These are phyloP conservation scores for Exophiala sideris DNA, from an alignment of 2,329 filamentous ascomycete species.

Conservation along the genomic window DNA sequence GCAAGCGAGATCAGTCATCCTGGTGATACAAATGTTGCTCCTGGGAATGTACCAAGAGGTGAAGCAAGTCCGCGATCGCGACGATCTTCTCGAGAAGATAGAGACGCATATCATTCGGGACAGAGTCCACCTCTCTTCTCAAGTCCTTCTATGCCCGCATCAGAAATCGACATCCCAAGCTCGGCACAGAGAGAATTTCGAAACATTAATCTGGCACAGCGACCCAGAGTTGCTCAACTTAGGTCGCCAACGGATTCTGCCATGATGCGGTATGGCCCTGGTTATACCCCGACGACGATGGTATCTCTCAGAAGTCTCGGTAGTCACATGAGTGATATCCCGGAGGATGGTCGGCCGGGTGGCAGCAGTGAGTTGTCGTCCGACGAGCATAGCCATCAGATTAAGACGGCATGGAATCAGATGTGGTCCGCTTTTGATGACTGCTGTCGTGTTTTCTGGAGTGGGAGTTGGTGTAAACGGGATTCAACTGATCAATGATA, in stretches of 20 bases:
- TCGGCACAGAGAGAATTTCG: not conserved
- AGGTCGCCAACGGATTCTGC: not conserved
- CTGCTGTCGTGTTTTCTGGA: conserved; percentile 7
- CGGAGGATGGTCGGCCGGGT: conserved; percentile 1
- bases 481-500: not conserved
- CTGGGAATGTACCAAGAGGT: too few relatives aligned
- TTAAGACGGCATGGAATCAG: not conserved
- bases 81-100: too few relatives aligned
- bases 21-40: not conserved
- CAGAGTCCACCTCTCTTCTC: not conserved
- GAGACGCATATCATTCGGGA: too few relatives aligned
- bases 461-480: not conserved
- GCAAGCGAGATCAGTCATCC: not conserved
- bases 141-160: not conserved
- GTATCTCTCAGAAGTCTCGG: conserved; percentile 2
- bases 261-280: not conserved
- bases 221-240: not conserved
- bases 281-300: conserved; percentile 1
- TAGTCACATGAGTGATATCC: not conserved
- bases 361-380: not conserved
- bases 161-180: not conserved
- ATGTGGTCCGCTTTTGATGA: conserved; percentile 1
- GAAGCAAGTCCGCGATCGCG: too few relatives aligned
- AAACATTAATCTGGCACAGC: not conserved
- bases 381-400: not conserved